phyloP scores from a whole-genome alignment of 805 yeast genomes.

The Saccharomyces kudriavzevii region DNA sequence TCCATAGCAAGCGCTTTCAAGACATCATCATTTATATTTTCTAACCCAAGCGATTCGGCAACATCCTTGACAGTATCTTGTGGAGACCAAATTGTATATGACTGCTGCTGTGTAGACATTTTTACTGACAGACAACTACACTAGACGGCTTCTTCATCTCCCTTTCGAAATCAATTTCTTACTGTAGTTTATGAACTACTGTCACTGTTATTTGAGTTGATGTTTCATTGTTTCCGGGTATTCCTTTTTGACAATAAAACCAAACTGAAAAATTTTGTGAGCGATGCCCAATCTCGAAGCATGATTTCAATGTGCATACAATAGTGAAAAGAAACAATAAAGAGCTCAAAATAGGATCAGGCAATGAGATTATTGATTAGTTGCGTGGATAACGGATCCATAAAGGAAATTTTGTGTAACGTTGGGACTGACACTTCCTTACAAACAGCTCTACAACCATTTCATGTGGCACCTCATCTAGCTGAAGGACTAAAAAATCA shows the following conservation, averaged over 20 bases:
- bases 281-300: background rate
- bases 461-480: constrained; percentile 39
- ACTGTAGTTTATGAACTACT: background rate
- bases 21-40: constrained; percentile 77
- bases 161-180: background rate
- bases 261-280: background rate
- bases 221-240: background rate
- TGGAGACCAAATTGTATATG: constrained; percentile 96
- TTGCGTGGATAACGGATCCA: constrained; percentile 58
- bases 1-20: constrained; percentile 96
- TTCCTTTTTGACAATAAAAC: background rate
- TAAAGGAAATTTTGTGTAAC: constrained; percentile 56
- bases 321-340: background rate
- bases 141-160: background rate
- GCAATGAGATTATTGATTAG: constrained; percentile 55
- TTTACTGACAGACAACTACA: background rate
- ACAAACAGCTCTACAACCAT: constrained; percentile 59
- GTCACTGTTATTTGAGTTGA: background rate
- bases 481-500: constrained; percentile 34
- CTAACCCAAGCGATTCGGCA: constrained; percentile 82
- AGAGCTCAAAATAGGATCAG: background rate
- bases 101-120: constrained; percentile 31
- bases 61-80: constrained; percentile 94
- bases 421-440: constrained; percentile 75
- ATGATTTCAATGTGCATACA: background rate